These are phyloP conservation scores for Metschnikowia lochheadii DNA, from an alignment of 805 yeast species.

Conservation along the genomic window DNA sequence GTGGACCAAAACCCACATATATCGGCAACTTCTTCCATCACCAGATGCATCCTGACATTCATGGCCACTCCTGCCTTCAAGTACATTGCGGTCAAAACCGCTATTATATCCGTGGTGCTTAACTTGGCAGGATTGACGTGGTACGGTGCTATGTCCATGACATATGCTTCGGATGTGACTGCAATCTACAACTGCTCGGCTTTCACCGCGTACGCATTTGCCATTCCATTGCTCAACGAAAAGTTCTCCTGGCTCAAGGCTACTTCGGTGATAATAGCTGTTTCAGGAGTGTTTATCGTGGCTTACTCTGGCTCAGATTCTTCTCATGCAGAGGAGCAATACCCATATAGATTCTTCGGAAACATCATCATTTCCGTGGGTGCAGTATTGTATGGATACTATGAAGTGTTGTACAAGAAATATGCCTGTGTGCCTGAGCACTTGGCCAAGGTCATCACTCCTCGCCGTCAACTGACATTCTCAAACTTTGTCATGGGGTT, in stretches of 20 bases:
- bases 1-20: conserved; percentile 37
- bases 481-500: conserved; percentile 71
- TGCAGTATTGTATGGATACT: conserved; percentile 73
- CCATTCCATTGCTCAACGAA: conserved; percentile 70
- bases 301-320: conserved; percentile 55
- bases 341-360: conserved; percentile 64
- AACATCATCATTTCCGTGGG: conserved; percentile 69
- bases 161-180: conserved; percentile 82
- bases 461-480: conserved; percentile 71
- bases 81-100: conserved; percentile 43
- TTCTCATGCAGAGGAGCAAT: conserved; percentile 21
- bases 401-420: conserved; percentile 79
- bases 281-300: conserved; percentile 71
- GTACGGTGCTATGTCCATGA: conserved; percentile 78
- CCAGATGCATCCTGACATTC: conserved; percentile 33
- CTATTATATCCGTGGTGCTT: conserved; percentile 51
- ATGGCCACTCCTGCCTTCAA: conserved; percentile 42
- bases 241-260: conserved; percentile 59
- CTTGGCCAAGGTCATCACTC: conserved; percentile 37
- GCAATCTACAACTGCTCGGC: conserved; percentile 91
- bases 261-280: conserved; percentile 64
- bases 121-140: conserved; percentile 78
- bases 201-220: conserved; percentile 80
- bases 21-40: conserved; percentile 30
- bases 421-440: conserved; percentile 69